Conservation (phyloP, 1,284 basidiomycete genomes). For the Amylostereum areolatum region DNA sequence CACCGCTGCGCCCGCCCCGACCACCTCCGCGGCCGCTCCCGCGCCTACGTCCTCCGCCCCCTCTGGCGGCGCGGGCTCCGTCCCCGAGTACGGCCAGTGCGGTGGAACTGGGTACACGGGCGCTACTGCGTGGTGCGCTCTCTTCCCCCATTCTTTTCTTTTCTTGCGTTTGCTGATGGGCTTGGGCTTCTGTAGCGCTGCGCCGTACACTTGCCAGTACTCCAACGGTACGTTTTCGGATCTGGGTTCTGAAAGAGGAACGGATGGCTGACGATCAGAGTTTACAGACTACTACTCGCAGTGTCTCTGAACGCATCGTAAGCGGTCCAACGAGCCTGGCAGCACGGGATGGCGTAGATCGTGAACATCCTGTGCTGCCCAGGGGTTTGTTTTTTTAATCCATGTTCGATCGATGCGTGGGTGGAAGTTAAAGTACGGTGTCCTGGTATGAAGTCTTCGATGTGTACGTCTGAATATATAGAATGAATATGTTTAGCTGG, state of each 20-base stretch:
- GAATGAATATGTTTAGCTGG: no score
- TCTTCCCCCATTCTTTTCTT: background rate
- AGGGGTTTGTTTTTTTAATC: no score
- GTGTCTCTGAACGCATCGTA: slow-evolving; percentile 26
- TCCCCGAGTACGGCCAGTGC: slow-evolving; percentile 25
- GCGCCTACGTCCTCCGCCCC: slow-evolving; percentile 10
- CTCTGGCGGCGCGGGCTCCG: slow-evolving; percentile 13
- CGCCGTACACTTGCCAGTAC: slow-evolving; percentile 21
- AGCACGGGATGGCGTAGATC: no score
- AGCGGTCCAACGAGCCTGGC: no score
- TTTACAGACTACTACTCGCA: slow-evolving; percentile 36
- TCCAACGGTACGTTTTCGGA: slow-evolving; percentile 18
- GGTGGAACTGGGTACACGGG: slow-evolving; percentile 22
- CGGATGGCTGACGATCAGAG: background rate
- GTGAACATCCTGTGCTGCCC: no score
- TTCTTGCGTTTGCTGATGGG: background rate
- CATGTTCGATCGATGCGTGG: no score
- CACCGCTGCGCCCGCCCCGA: background rate
- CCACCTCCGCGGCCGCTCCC: background rate
- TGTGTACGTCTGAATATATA: no score
- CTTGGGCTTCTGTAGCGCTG: slow-evolving; percentile 1
- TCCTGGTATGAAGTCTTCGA: no score
- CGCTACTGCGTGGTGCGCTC: slow-evolving; percentile 17
- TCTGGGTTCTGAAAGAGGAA: no score
- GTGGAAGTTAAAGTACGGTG: no score